Conservation (phyloP, 176 grass and related monocot genomes). For the Triticum aestivum region DNA sequence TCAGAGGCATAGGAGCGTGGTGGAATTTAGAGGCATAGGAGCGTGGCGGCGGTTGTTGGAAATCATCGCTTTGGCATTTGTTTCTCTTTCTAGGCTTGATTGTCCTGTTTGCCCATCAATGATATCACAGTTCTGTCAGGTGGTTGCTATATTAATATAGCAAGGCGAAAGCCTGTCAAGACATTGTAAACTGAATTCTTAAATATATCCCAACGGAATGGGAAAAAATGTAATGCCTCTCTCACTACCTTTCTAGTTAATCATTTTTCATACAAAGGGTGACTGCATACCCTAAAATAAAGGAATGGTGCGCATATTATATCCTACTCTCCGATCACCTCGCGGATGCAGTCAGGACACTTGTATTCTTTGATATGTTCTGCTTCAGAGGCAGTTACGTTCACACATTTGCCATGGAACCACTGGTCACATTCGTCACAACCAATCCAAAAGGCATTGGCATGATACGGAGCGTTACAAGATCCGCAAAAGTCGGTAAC, state of each 20-base stretch:
- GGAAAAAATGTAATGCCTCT: not conserved
- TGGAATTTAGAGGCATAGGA: no score
- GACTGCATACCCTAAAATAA: not conserved
- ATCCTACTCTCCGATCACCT: not conserved
- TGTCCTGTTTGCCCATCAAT: no score
- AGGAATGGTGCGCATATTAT: no score
- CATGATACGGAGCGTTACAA: not conserved
- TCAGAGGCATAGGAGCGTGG: no score
- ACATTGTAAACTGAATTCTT: not conserved
- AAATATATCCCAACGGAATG: not conserved
- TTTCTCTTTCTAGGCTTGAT: no score
- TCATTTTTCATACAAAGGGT: not conserved
- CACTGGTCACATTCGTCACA: not conserved
- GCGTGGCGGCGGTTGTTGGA: no score
- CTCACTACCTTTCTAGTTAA: not conserved
- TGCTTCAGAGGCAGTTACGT: not conserved
- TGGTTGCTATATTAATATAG: no score
- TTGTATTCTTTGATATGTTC: not conserved
- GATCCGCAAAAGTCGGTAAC: not conserved
- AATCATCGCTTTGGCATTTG: no score
- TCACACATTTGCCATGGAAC: slow-evolving; percentile 5
- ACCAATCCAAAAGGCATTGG: not conserved
- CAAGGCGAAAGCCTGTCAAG: no score
- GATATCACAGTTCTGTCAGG: no score
- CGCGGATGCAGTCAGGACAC: not conserved